These are phyloP conservation scores for Apiotrichum laibachii DNA, from an alignment of 1,284 basidiomycete genomes.

Conservation along the genomic window DNA sequence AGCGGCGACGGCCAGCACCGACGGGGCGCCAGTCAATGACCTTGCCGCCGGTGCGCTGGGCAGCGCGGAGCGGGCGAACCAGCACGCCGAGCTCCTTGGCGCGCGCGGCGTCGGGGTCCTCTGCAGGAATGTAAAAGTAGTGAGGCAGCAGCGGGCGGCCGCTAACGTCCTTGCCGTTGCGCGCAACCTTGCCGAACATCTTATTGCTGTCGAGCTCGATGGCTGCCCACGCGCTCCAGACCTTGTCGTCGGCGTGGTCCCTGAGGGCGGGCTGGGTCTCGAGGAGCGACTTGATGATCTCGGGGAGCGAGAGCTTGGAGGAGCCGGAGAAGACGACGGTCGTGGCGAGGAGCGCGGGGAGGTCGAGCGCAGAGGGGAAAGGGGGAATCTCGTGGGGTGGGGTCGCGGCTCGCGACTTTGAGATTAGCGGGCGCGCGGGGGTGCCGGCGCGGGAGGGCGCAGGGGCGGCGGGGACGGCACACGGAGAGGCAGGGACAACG, in stretches of 20 bases:
- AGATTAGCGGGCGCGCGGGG: neutral
- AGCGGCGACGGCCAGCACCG: constrained; percentile 39
- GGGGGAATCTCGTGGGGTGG: constrained; percentile 17
- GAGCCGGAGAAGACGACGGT: constrained; percentile 52
- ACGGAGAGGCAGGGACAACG: neutral
- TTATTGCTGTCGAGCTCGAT: constrained; percentile 38
- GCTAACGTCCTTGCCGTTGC: constrained; percentile 50
- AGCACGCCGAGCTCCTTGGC: constrained; percentile 48
- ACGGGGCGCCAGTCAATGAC: constrained; percentile 53
- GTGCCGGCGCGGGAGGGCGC: constrained; percentile 3
- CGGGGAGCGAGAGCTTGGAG: constrained; percentile 48
- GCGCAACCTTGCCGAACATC: constrained; percentile 51
- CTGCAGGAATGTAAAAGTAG: constrained; percentile 50
- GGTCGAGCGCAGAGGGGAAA: constrained; percentile 38
- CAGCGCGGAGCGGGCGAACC: constrained; percentile 49
- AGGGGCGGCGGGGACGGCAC: neutral
- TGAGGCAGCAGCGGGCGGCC: constrained; percentile 49
- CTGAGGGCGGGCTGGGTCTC: constrained; percentile 49
- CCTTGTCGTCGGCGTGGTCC: constrained; percentile 35
- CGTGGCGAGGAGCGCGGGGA: constrained; percentile 47
- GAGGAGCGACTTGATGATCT: constrained; percentile 50
- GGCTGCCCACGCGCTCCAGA: constrained; percentile 44
- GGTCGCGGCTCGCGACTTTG: constrained; percentile 10
- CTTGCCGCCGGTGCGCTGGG: constrained; percentile 46
- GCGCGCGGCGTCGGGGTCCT: constrained; percentile 45